A percentile compares a stretch with the other conserved stretches of the same genome.
phyloP scores from a whole-genome alignment of 148 eudicot species.

The Talinum fruticosum region DNA sequence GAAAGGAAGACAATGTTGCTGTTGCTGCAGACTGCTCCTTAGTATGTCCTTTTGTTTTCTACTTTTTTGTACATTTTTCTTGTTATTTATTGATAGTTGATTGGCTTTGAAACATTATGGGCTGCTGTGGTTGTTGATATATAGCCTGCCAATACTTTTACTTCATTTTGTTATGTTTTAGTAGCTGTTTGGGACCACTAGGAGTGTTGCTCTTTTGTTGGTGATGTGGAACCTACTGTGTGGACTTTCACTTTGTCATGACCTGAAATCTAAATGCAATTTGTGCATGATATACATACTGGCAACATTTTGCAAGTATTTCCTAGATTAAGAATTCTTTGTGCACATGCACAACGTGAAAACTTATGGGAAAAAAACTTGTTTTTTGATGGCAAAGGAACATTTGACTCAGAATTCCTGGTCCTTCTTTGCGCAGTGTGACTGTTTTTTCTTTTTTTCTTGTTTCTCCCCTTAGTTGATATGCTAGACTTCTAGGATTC shows the following conservation, averaged over 20 bases:
- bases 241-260: not conserved
- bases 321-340: too few relatives aligned
- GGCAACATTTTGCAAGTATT: not conserved
- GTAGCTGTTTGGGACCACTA: not conserved
- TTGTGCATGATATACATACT: not conserved
- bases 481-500: not conserved
- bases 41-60: conserved; percentile 42
- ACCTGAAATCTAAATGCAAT: not conserved
- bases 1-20: conserved; percentile 47
- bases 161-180: not conserved
- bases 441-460: not conserved
- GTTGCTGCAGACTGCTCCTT: conserved; percentile 46
- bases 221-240: not conserved
- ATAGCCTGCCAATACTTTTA: not conserved
- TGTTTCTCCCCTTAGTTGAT: not conserved
- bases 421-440: too few relatives aligned
- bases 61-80: not conserved
- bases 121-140: not conserved
- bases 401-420: not conserved
- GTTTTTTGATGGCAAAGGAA: not conserved
- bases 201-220: not conserved
- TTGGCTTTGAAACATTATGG: not conserved
- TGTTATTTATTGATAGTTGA: not conserved
- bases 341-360: not conserved
- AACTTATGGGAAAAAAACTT: not conserved